phyloP scores from a whole-genome alignment of 495 filamentous ascomycete species.

The Hypoxylon lienhwacheense region DNA sequence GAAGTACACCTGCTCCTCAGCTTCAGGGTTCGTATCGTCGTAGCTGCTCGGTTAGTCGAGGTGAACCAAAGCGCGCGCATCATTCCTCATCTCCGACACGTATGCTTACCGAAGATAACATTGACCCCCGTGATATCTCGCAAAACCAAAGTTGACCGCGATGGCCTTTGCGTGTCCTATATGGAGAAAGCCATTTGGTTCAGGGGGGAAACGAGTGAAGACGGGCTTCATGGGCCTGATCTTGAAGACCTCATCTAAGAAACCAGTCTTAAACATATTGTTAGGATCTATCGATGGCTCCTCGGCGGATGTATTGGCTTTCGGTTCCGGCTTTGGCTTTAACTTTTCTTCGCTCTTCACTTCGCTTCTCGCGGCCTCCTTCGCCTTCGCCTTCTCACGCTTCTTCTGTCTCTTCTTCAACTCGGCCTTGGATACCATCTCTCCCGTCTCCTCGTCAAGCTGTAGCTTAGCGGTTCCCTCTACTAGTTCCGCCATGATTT shows the following conservation, averaged over 20 bases:
- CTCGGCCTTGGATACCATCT: constrained; percentile 67
- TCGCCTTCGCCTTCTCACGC: constrained; percentile 53
- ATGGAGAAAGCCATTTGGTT: constrained; percentile 78
- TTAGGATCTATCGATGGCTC: constrained; percentile 62
- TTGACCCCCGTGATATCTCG: constrained; percentile 77
- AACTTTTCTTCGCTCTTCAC: constrained; percentile 39
- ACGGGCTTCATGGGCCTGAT: constrained; percentile 68
- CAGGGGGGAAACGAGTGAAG: constrained; percentile 86
- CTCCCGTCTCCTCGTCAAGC: constrained; percentile 66
- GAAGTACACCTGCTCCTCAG: constrained; percentile 79
- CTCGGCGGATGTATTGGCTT: constrained; percentile 44
- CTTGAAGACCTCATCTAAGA: constrained; percentile 77
- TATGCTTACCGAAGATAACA: constrained; percentile 44
- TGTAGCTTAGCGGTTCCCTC: constrained; percentile 60
- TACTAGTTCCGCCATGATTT: constrained; percentile 59
- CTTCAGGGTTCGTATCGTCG: constrained; percentile 85
- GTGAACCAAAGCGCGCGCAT: constrained; percentile 57
- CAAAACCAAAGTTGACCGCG: constrained; percentile 95
- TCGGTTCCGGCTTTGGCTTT: constrained; percentile 47
- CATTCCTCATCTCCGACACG: constrained; percentile 33
- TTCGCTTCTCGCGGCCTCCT: constrained; percentile 34
- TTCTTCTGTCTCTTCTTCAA: constrained; percentile 67
- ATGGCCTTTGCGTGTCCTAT: constrained; percentile 98
- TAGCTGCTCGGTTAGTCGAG: constrained; percentile 41
- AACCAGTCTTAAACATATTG: constrained; percentile 83